Percentiles rank a stretch among this genome's conserved stretches.
phyloP scores from a whole-genome alignment of 179 eudicot species.

The Camellia oleifera region DNA sequence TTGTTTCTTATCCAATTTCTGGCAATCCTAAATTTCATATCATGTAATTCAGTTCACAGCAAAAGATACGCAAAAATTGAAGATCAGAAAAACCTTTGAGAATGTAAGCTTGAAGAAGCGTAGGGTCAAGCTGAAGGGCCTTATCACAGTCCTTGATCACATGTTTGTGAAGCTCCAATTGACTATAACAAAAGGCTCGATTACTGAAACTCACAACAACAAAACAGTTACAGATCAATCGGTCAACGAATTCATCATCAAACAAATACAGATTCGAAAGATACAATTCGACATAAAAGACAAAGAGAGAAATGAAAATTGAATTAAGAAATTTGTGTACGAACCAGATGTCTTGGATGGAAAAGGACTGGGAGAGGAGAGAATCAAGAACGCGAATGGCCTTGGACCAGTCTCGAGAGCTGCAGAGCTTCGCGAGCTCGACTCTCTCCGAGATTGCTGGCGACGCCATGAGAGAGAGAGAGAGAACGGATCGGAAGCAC shows the following conservation, averaged over 20 bases:
- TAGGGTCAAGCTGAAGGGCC: conserved; percentile 80
- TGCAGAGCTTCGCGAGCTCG: conserved; percentile 81
- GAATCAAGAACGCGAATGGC: conserved; percentile 96
- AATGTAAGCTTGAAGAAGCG: conserved; percentile 80
- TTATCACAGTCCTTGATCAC: conserved; percentile 94
- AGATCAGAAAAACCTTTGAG: conserved; percentile 64
- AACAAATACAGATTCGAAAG: background rate
- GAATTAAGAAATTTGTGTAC: background rate
- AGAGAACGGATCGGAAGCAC: conserved; percentile 15
- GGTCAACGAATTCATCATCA: background rate
- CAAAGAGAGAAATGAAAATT: background rate
- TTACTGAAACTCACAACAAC: conserved; percentile 45
- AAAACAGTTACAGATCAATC: background rate
- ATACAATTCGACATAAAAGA: background rate
- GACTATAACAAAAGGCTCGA: conserved; percentile 95
- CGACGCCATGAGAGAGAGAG: conserved; percentile 46
- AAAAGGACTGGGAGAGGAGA: conserved; percentile 55
- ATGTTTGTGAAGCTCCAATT: conserved; percentile 98
- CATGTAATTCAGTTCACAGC: background rate
- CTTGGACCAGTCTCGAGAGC: conserved; percentile 90
- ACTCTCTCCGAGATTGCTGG: conserved; percentile 47
- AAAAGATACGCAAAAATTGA: background rate
- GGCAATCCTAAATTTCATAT: background rate
- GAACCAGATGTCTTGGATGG: conserved; percentile 86
- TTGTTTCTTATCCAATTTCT: conserved; percentile 4